These are phyloP conservation scores for Pholiota conissans DNA, from an alignment of 768 basidiomycete genomes.

Conservation along the genomic window DNA sequence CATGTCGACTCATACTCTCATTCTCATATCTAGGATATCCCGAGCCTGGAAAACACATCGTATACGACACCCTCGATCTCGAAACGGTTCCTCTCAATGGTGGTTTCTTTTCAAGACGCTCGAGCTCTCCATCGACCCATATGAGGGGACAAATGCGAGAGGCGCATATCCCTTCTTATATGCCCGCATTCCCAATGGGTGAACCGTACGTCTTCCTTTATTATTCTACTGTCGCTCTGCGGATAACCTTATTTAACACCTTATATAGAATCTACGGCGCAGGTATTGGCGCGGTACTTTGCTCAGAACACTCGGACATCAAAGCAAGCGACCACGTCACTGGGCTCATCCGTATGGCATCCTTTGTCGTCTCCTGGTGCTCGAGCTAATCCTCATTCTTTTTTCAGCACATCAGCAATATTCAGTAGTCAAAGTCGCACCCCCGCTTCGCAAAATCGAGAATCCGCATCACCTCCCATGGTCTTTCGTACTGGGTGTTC, in stretches of 20 bases:
- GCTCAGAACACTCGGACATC: slow-evolving; percentile 35
- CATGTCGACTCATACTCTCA: too few species aligned
- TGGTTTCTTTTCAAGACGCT: slow-evolving; percentile 52
- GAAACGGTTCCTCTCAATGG: slow-evolving; percentile 45
- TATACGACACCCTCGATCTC: slow-evolving; percentile 52
- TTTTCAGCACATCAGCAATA: slow-evolving; percentile 42
- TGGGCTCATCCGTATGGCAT: slow-evolving; percentile 25
- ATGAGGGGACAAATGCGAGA: slow-evolving; percentile 39
- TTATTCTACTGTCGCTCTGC: neutral
- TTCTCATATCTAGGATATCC: slow-evolving; percentile 34
- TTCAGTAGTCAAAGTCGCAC: slow-evolving; percentile 23
- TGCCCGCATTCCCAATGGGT: slow-evolving; percentile 30
- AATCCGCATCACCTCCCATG: slow-evolving; percentile 48
- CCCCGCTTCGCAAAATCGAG: slow-evolving; percentile 27
- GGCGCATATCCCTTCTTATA: slow-evolving; percentile 25
- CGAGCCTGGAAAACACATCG: slow-evolving; percentile 44
- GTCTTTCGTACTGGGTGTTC: slow-evolving; percentile 47
- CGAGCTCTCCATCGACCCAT: slow-evolving; percentile 43
- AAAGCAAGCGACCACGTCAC: slow-evolving; percentile 42
- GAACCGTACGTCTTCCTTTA: slow-evolving; percentile 30
- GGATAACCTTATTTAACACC: too few species aligned
- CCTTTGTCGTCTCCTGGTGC: neutral
- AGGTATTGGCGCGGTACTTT: slow-evolving; percentile 44
- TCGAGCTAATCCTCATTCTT: neutral
- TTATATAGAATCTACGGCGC: slow-evolving; percentile 26